These are phyloP conservation scores for Ceratobasidium theobromae DNA, from an alignment of 1,284 basidiomycete genomes.

Conservation along the genomic window DNA sequence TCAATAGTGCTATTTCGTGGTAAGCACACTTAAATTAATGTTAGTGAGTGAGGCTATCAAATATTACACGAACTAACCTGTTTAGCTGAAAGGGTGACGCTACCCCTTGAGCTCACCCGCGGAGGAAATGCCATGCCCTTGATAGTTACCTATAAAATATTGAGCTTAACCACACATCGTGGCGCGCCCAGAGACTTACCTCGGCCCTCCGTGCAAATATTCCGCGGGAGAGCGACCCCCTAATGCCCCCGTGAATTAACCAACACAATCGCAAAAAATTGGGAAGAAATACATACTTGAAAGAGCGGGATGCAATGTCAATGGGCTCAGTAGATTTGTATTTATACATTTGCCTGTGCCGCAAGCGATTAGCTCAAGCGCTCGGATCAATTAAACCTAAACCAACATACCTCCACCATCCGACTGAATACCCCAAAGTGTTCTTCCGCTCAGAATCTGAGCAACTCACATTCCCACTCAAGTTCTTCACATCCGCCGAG, in stretches of 20 bases:
- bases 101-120: background rate
- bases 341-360: background rate
- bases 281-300: background rate
- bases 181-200: too few species aligned
- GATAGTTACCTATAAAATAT: background rate
- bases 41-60: background rate
- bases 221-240: background rate
- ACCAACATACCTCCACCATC: slow-evolving; percentile 9
- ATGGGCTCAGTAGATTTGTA: background rate
- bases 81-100: background rate
- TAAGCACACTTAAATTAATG: background rate
- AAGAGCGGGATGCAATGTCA: background rate
- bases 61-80: background rate
- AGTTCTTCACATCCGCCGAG: background rate
- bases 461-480: background rate
- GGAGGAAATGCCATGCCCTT: background rate
- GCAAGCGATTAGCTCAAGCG: background rate
- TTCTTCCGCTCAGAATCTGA: background rate
- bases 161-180: background rate
- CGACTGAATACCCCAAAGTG: background rate
- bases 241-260: too few species aligned
- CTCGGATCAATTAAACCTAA: too few species aligned
- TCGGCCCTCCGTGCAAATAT: background rate
- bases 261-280: too few species aligned
- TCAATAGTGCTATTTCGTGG: background rate